A percentile compares a stretch with the other conserved stretches of the same genome.
Evolutionary conservation across 139 green algal species (phyloP).

Genomic region (Pycnococcus provasolii): DNA sequence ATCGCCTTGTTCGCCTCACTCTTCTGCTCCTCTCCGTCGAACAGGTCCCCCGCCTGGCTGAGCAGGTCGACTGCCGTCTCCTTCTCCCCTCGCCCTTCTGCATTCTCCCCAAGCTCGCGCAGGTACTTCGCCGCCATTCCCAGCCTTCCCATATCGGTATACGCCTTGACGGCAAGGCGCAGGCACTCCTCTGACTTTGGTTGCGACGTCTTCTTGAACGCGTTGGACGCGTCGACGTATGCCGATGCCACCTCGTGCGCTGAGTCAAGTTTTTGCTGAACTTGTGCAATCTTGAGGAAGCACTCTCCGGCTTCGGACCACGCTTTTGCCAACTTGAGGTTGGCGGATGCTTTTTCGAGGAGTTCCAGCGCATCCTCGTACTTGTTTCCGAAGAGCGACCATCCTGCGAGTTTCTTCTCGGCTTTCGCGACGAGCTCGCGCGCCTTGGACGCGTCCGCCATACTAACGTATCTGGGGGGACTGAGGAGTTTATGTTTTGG

Average conservation of each 20-base stretch:
- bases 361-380: constrained; percentile 90
- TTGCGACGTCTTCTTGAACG: constrained; percentile 57
- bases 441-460: constrained; percentile 22
- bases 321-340: constrained; percentile 88
- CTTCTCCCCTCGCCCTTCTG: constrained; percentile 65
- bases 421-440: constrained; percentile 46
- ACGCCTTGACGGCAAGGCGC: constrained; percentile 62
- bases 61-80: constrained; percentile 66
- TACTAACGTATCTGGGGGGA: too few relatives aligned
- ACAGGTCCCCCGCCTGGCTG: constrained; percentile 76
- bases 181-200: constrained; percentile 44
- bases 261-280: constrained; percentile 75
- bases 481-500: too few relatives aligned
- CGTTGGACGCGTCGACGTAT: constrained; percentile 76
- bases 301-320: constrained; percentile 57
- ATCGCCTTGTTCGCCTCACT: constrained; percentile 65
- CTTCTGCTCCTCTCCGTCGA: constrained; percentile 54
- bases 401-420: constrained; percentile 78
- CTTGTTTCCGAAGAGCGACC: constrained; percentile 72
- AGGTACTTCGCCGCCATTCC: constrained; percentile 79
- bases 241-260: constrained; percentile 71
- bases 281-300: constrained; percentile 64
- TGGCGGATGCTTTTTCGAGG: constrained; percentile 79
- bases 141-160: constrained; percentile 87
- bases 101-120: constrained; percentile 67